A percentile compares a stretch with the other conserved stretches of the same genome.
Evolutionary conservation across 2,329 filamentous ascomycete genomes (phyloP).

Genomic region (Clarireedia sp.): DNA sequence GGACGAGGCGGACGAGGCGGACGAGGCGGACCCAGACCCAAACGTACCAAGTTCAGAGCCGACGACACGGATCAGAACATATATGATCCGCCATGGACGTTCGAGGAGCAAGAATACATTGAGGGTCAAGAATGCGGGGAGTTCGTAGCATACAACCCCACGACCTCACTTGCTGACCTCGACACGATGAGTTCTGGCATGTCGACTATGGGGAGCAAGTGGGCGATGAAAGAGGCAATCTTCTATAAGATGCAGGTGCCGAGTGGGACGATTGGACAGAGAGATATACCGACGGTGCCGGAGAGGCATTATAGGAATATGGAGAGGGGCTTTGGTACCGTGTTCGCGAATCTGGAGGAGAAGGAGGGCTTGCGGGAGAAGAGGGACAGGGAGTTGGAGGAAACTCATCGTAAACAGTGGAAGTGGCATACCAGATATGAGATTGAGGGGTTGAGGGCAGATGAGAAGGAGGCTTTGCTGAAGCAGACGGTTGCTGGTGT

Average conservation of each 20-base stretch:
- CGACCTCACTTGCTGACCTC: conserved; percentile 19
- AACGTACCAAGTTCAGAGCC: background rate
- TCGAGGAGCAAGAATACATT: conserved; percentile 21
- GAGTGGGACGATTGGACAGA: conserved; percentile 16
- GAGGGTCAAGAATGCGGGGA: conserved; percentile 21
- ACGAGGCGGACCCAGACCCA: conserved; percentile 2
- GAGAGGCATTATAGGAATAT: conserved; percentile 17
- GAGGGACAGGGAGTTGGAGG: conserved; percentile 1
- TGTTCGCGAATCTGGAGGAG: conserved; percentile 24
- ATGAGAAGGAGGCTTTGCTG: conserved; percentile 17
- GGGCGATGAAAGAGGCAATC: conserved; percentile 21
- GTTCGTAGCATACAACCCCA: conserved; percentile 20
- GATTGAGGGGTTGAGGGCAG: conserved; percentile 10
- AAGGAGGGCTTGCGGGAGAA: conserved; percentile 5
- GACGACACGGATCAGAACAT: background rate
- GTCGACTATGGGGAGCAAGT: conserved; percentile 15
- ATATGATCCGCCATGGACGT: conserved; percentile 16
- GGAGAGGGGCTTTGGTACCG: conserved; percentile 16
- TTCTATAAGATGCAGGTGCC: conserved; percentile 23
- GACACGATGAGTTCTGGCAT: conserved; percentile 19
- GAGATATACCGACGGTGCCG: conserved; percentile 10
- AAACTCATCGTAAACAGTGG: conserved; percentile 1
- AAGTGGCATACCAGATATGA: conserved; percentile 1
- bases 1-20: conserved; percentile 4
- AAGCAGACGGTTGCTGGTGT: conserved; percentile 26